A percentile compares a stretch with the other conserved stretches of the same genome.
Evolutionary conservation across 768 basidiomycete species (phyloP).

Genomic region (Strobilomyces echinocephalus): DNA sequence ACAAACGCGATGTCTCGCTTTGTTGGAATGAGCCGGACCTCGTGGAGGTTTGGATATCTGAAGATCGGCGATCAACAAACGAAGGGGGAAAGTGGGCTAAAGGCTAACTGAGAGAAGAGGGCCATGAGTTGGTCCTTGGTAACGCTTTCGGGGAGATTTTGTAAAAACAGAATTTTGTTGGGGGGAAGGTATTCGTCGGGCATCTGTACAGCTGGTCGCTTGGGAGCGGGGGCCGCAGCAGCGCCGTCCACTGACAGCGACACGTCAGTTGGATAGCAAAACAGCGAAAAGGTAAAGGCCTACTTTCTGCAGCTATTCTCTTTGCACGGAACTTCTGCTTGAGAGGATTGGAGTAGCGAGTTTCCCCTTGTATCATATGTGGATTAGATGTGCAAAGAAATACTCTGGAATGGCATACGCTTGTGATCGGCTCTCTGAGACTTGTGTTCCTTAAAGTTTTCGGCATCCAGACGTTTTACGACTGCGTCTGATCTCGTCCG

Average conservation of each 20-base stretch:
- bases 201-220: slow-evolving; percentile 89
- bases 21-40: slow-evolving; percentile 97
- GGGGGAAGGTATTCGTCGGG: slow-evolving; percentile 99
- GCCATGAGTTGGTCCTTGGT: slow-evolving; percentile 89
- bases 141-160: slow-evolving; percentile 90
- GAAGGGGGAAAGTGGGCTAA: background rate
- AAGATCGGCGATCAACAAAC: background rate
- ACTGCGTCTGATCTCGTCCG: slow-evolving; percentile 85
- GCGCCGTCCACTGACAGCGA: slow-evolving; percentile 58
- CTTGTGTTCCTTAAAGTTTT: slow-evolving; percentile 72
- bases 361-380: slow-evolving; percentile 47
- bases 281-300: background rate
- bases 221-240: slow-evolving; percentile 58
- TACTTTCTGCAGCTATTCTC: slow-evolving; percentile 76
- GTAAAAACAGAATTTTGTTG: slow-evolving; percentile 97
- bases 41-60: slow-evolving; percentile 92
- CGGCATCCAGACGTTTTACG: slow-evolving; percentile 67
- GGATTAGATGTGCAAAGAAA: background rate
- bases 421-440: slow-evolving; percentile 72
- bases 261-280: slow-evolving; percentile 1
- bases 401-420: slow-evolving; percentile 47
- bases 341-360: slow-evolving; percentile 85
- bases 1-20: slow-evolving; percentile 99
- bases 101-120: slow-evolving; percentile 82
- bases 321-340: slow-evolving; percentile 83